Base-by-base conservation (phyloP, 345 rosid species). In the Eucalyptus cladocalyx region DNA sequence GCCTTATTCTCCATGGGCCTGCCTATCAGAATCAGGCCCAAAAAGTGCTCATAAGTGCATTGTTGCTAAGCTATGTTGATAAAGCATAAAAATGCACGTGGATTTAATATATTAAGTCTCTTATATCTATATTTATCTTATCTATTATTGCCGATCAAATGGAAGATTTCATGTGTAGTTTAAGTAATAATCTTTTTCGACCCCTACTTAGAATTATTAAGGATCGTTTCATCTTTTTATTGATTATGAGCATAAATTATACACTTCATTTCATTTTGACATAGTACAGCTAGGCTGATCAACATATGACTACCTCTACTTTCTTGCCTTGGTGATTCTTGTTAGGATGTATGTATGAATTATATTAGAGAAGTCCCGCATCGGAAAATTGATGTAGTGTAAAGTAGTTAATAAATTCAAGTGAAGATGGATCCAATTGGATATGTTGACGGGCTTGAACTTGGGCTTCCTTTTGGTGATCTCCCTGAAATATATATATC, bases 1-100 rank as follows among this genome's bases (percentile, higher is more conserved):
- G 87, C 90, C 87, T 4, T 89, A 89, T 30, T 87, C 23, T 43
- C 83, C 24, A 85, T 32, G 81, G 87, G 90, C 51, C 60, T 60
- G 23, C 90, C 81, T 4, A 60, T 89, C 56, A 60, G 60, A 83
- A 30, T 85, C 6, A 83, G 65, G 28, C 60, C 89, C 40, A 69
- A 28, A 28, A 60, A 60, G 32, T 56, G 43, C 4, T 18, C 21
- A 23, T 34, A 69, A 69, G 13, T 34, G 80, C 21, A 9, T 18
- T 56, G 43, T 40, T 34, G 24, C 80, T 34, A 56, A 56, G 62
- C 62, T 56, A 24, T 56, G 28, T 56, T 24, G 13, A 56, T 56
- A 24, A 19, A 69, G 42, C 42, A 32, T 69, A 4, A 32, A 69
- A 32, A 32, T 17, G 21, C 80, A 69, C 3, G 7, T 69, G 4